Evolutionary conservation across 1,139 yeast species (phyloP), one percentile per base, ranked within the genome.

Genomic region (Pichia sp.): DNA sequence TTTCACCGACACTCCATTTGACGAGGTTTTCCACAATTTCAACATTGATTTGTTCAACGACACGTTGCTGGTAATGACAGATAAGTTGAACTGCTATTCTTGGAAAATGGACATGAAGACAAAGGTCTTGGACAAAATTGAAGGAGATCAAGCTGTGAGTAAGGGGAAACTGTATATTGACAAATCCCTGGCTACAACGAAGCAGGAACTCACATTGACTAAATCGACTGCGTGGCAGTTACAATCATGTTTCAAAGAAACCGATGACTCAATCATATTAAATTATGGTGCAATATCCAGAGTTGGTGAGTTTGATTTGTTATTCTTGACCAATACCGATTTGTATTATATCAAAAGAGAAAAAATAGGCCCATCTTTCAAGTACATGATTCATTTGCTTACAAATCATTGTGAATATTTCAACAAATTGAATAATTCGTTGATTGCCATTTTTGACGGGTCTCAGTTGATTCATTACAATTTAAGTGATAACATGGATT

Each of bases 281-380:
- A 58, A 60, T 36, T 55, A 46, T 55, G 56, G 53, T 44, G 53
- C 53, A 28, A 51, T 55, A 26, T 36, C 49, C 38, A 54, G 42
- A 49, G 52, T 51, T 29, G 57, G 51, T 23, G 60, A 56, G 11
- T 52, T 54, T 10, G 67, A 65, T 46, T 38, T 65, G 9, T 45
- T 66, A 32, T 47, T 64, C 3, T 52, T 65, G 26, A 49, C 60
- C 9, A 58, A 58, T 36, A 61, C 66, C 16, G 64, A 65, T 33
- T 48, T 67, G 27, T 48, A 59, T 5, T 59, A 62, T 38, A 51
- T 61, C 9, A 61, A 50, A 57, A 67, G 49, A 55, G 60, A 49
- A n/a, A 38, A 37, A 9, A 44, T 40, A 4, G 34, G 45, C 2
- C 32, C 35, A 4, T 45, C 41, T 7, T 50, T 44, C 41, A 41